Evolutionary conservation across 1,284 basidiomycete species (phyloP).

Genomic region (Microbotryum silenes-acaulis): DNA sequence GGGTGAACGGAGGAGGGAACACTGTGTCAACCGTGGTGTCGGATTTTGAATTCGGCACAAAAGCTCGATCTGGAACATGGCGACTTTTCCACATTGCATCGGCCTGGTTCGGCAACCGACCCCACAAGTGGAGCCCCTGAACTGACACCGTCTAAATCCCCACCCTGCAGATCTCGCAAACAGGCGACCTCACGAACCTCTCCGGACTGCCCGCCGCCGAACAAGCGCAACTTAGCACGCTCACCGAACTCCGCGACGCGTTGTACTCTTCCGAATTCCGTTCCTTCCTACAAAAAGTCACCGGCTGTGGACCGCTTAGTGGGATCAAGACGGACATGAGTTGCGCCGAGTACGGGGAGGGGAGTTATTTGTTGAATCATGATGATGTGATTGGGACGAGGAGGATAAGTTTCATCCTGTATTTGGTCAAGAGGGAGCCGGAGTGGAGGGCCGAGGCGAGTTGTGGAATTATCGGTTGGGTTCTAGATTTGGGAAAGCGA

Average conservation of each 20-base stretch:
- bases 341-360: conserved; percentile 80
- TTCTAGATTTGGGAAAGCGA: background rate
- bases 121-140: background rate
- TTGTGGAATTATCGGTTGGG: background rate
- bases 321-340: conserved; percentile 94
- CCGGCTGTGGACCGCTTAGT: conserved; percentile 83
- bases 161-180: conserved; percentile 66
- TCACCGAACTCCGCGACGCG: conserved; percentile 77
- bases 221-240: conserved; percentile 65
- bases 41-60: too few relatives aligned
- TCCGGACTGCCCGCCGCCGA: conserved; percentile 71
- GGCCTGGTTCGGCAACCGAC: too few relatives aligned
- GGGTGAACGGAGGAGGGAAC: too few relatives aligned
- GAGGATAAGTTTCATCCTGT: conserved; percentile 92
- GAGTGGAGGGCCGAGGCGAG: conserved; percentile 34
- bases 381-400: conserved; percentile 97
- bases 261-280: conserved; percentile 86
- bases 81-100: background rate
- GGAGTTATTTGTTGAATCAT: conserved; percentile 91
- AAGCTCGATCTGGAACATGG: too few relatives aligned
- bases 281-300: conserved; percentile 73
- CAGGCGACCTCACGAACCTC: conserved; percentile 89
- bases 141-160: background rate
- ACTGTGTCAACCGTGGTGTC: too few relatives aligned
- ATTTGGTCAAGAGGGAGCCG: conserved; percentile 69